A percentile compares a stretch with the other conserved stretches of the same genome.
phyloP scores from a whole-genome alignment of 129 eudicot species.

The Flaveria brownii region DNA sequence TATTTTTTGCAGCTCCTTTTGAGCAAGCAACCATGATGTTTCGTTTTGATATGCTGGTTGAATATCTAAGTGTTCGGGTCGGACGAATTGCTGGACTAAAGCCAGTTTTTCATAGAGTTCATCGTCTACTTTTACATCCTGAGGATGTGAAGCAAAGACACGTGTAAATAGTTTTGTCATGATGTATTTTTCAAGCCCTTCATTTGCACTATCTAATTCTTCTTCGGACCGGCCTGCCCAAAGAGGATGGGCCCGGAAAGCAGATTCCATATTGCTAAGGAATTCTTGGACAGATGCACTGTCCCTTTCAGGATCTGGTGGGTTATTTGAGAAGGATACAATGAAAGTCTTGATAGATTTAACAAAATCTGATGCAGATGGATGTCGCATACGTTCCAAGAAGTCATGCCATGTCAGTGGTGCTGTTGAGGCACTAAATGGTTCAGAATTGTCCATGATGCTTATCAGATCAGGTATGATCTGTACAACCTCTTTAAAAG shows the following conservation, averaged over 20 bases:
- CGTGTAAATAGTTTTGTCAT: constrained; percentile 85
- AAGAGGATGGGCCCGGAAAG: constrained; percentile 87
- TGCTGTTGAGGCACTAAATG: constrained; percentile 74
- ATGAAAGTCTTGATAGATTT: constrained; percentile 91
- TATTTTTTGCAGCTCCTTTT: constrained; percentile 91
- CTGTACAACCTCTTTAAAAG: neutral
- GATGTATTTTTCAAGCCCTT: constrained; percentile 96
- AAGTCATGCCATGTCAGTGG: constrained; percentile 93
- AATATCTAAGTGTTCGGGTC: constrained; percentile 87
- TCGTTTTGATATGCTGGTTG: constrained; percentile 80
- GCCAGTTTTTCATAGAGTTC: constrained; percentile 83
- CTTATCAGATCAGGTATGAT: constrained; percentile 8
- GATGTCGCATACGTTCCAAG: constrained; percentile 90
- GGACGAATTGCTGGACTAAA: constrained; percentile 80
- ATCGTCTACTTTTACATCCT: constrained; percentile 71
- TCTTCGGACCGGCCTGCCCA: constrained; percentile 91
- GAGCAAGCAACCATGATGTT: constrained; percentile 99
- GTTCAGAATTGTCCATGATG: constrained; percentile 69
- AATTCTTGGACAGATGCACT: constrained; percentile 84
- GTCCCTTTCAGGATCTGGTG: constrained; percentile 86
- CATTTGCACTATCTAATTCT: constrained; percentile 95
- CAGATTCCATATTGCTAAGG: constrained; percentile 79
- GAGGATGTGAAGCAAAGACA: constrained; percentile 77
- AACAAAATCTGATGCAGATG: constrained; percentile 77
- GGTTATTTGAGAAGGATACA: constrained; percentile 69